Percentiles rank a stretch among this genome's conserved stretches.
Conservation (phyloP, 768 basidiomycete genomes). For the Xerocomellus intermedius region DNA sequence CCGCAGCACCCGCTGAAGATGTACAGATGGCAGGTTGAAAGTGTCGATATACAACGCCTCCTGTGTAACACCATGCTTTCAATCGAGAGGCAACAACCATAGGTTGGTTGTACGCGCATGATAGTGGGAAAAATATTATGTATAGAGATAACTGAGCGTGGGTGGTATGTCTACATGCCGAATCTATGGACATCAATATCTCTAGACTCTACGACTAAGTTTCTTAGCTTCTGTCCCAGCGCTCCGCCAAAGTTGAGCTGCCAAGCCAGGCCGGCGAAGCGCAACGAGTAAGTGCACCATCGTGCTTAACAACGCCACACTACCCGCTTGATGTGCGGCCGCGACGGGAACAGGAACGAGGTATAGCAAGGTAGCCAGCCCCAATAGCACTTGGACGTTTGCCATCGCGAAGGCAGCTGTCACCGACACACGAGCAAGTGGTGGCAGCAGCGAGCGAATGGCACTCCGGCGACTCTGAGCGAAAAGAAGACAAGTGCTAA, state of each 20-base stretch:
- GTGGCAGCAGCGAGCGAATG: slow-evolving; percentile 53
- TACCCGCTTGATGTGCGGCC: slow-evolving; percentile 93
- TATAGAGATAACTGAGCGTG: slow-evolving; percentile 28
- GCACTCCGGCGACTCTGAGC: slow-evolving; percentile 53
- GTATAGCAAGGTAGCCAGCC: slow-evolving; percentile 82
- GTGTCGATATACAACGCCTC: slow-evolving; percentile 15
- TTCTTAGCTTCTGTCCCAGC: slow-evolving; percentile 25
- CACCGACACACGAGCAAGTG: slow-evolving; percentile 50
- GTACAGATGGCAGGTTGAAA: slow-evolving; percentile 80
- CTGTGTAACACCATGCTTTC: slow-evolving; percentile 9
- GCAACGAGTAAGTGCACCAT: slow-evolving; percentile 75
- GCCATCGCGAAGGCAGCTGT: slow-evolving; percentile 72
- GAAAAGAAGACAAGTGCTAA: slow-evolving; percentile 63
- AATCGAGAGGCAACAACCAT: slow-evolving; percentile 1
- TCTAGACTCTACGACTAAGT: slow-evolving; percentile 3
- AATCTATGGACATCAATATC: slow-evolving; percentile 10
- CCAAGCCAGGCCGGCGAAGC: slow-evolving; percentile 65
- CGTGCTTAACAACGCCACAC: slow-evolving; percentile 80
- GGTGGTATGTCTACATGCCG: slow-evolving; percentile 10
- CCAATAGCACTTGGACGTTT: slow-evolving; percentile 77
- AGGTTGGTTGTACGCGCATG: background rate
- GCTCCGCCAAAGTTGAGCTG: slow-evolving; percentile 61
- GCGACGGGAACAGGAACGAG: slow-evolving; percentile 92
- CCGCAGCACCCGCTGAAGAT: slow-evolving; percentile 54
- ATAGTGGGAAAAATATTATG: background rate